Conservation (phyloP, 805 yeast genomes). For the Lipomyces yamanashiensis region DNA sequence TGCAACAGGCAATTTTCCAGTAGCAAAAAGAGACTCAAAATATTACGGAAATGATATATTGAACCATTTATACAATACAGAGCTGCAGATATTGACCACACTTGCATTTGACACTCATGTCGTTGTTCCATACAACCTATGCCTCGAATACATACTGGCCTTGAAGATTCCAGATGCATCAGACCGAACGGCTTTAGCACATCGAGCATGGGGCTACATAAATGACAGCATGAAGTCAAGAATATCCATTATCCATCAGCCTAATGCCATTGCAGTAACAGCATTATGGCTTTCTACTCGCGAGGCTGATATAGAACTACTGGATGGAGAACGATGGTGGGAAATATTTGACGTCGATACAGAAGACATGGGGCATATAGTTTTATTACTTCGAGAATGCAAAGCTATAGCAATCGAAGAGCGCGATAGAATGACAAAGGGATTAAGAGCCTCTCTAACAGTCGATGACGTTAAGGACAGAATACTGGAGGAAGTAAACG, state of each 20-base stretch:
- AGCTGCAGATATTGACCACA: constrained; percentile 26
- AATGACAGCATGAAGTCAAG: constrained; percentile 29
- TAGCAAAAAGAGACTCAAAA: neutral
- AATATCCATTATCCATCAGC: constrained; percentile 32
- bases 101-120: constrained; percentile 34
- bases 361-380: constrained; percentile 39
- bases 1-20: constrained; percentile 11
- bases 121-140: constrained; percentile 28
- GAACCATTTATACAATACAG: constrained; percentile 19
- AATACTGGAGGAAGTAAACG: constrained; percentile 13
- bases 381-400: constrained; percentile 38
- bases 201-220: constrained; percentile 33
- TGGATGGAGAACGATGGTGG: constrained; percentile 38
- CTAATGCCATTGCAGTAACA: constrained; percentile 34
- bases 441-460: constrained; percentile 6
- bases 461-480: constrained; percentile 16
- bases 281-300: constrained; percentile 36
- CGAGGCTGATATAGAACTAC: constrained; percentile 34
- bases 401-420: constrained; percentile 35
- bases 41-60: neutral
- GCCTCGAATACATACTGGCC: constrained; percentile 21
- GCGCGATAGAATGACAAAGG: constrained; percentile 16
- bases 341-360: constrained; percentile 33
- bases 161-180: neutral
- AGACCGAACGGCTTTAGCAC: constrained; percentile 4